Conservation (phyloP, 225 moss, liverwort and hornwort genomes). For the Marchantia paleacea region DNA sequence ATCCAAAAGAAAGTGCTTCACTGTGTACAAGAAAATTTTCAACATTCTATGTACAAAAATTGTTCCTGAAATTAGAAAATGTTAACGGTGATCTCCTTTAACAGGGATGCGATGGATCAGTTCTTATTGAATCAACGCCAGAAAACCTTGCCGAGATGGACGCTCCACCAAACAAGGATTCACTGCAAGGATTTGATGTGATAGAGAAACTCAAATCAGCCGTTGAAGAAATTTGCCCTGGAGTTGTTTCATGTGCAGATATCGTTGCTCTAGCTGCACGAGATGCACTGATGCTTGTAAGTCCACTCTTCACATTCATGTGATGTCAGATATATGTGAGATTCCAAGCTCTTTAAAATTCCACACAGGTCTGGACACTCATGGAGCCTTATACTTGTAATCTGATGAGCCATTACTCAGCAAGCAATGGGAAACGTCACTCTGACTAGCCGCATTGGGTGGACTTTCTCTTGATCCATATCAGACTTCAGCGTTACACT, state of each 20-base stretch:
- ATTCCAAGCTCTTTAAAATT: too few relatives aligned
- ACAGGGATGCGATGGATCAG: too few relatives aligned
- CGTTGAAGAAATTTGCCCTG: conserved; percentile 41
- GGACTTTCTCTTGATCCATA: not conserved
- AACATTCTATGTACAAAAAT: too few relatives aligned
- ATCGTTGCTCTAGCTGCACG: conserved; percentile 39
- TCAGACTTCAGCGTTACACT: conserved; percentile 31
- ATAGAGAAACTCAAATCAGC: conserved; percentile 43
- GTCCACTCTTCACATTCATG: not conserved
- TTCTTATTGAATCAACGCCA: conserved; percentile 35
- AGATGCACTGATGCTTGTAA: not conserved
- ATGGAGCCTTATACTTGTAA: too few relatives aligned
- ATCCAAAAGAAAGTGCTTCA: too few relatives aligned
- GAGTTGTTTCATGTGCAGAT: conserved; percentile 44
- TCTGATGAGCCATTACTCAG: too few relatives aligned
- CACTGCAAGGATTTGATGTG: not conserved
- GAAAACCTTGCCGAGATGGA: conserved; percentile 17
- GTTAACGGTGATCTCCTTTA: too few relatives aligned
- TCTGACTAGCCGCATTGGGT: too few relatives aligned
- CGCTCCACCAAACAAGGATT: not conserved
- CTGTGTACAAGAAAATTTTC: too few relatives aligned
- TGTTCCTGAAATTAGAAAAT: too few relatives aligned
- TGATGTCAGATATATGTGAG: not conserved
- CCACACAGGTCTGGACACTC: too few relatives aligned
- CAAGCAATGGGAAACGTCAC: too few relatives aligned